Evolutionary conservation across 805 yeast genomes (phyloP).

Genomic region (Lipomyces starkeyi): DNA sequence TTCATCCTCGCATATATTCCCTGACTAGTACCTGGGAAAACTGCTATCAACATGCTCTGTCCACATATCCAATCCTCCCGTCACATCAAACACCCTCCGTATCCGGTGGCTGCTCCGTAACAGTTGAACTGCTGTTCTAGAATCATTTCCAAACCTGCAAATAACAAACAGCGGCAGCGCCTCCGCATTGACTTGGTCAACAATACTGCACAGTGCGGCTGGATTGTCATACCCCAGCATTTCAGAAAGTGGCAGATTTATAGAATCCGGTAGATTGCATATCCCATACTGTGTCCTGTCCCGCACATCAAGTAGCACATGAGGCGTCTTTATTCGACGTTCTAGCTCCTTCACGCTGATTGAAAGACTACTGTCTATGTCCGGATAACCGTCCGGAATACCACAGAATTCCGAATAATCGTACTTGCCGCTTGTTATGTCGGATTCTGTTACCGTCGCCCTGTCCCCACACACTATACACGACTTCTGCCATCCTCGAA

Average conservation of each 20-base stretch:
- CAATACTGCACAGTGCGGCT: slow-evolving; percentile 35
- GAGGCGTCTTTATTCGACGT: slow-evolving; percentile 34
- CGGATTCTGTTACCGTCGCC: slow-evolving; percentile 56
- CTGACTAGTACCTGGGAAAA: slow-evolving; percentile 65
- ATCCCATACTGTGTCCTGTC: slow-evolving; percentile 77
- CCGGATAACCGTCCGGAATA: slow-evolving; percentile 52
- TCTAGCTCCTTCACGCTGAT: slow-evolving; percentile 53
- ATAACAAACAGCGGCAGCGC: slow-evolving; percentile 59
- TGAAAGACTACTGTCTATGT: slow-evolving; percentile 53
- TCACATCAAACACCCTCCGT: slow-evolving; percentile 63
- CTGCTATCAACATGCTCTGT: slow-evolving; percentile 61
- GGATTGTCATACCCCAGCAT: slow-evolving; percentile 45
- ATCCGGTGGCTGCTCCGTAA: slow-evolving; percentile 60
- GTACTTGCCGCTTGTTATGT: slow-evolving; percentile 55
- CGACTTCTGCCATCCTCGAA: slow-evolving; percentile 66
- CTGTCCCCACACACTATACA: slow-evolving; percentile 71
- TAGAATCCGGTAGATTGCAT: slow-evolving; percentile 61
- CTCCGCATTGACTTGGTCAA: slow-evolving; percentile 30
- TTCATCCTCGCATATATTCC: too few species aligned
- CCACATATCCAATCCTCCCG: slow-evolving; percentile 81
- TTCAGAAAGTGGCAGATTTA: slow-evolving; percentile 67
- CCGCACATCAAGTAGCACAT: slow-evolving; percentile 74
- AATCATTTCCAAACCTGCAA: slow-evolving; percentile 91
- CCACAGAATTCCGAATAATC: slow-evolving; percentile 85
- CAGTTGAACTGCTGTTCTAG: slow-evolving; percentile 71